These are phyloP conservation scores for Ogataea hybrid DNA, from an alignment of 1,139 yeast species.

Conservation along the genomic window DNA sequence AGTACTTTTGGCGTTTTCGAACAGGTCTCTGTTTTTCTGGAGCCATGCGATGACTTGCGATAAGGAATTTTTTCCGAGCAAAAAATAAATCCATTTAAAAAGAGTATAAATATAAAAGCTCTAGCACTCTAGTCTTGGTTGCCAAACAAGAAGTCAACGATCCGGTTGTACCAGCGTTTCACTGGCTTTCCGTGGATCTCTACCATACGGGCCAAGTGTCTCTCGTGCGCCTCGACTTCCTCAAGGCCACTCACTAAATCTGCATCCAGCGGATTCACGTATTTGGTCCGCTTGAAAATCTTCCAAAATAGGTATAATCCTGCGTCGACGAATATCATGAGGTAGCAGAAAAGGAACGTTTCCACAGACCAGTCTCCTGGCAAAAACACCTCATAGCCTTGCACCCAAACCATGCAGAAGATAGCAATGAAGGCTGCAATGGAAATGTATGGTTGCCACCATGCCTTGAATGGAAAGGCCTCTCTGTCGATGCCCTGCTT, in stretches of 20 bases:
- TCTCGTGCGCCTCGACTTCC: slow-evolving; percentile 57
- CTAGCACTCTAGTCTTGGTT: background rate
- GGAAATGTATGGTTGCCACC: slow-evolving; percentile 54
- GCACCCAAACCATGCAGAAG: slow-evolving; percentile 55
- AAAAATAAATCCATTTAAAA: slow-evolving; percentile 1
- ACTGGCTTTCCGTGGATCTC: slow-evolving; percentile 9
- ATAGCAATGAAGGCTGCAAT: slow-evolving; percentile 40
- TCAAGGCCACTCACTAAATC: slow-evolving; percentile 52
- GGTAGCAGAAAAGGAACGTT: slow-evolving; percentile 60
- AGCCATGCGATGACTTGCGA: slow-evolving; percentile 1
- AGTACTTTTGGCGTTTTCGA: slow-evolving; percentile 47
- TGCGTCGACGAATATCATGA: slow-evolving; percentile 62
- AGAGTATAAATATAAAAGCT: background rate
- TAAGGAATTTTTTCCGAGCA: background rate
- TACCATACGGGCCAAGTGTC: slow-evolving; percentile 12
- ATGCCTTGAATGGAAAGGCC: slow-evolving; percentile 50
- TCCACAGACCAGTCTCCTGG: slow-evolving; percentile 60
- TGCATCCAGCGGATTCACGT: slow-evolving; percentile 49
- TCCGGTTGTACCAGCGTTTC: slow-evolving; percentile 12
- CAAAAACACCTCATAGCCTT: slow-evolving; percentile 64
- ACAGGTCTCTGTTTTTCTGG: slow-evolving; percentile 1
- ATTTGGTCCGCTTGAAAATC: slow-evolving; percentile 43
- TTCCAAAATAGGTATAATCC: slow-evolving; percentile 57
- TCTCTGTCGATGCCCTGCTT: slow-evolving; percentile 57
- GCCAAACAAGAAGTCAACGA: slow-evolving; percentile 14